phyloP scores from a whole-genome alignment of 108 stramenopile species.

The Mediolabrus comicus region DNA sequence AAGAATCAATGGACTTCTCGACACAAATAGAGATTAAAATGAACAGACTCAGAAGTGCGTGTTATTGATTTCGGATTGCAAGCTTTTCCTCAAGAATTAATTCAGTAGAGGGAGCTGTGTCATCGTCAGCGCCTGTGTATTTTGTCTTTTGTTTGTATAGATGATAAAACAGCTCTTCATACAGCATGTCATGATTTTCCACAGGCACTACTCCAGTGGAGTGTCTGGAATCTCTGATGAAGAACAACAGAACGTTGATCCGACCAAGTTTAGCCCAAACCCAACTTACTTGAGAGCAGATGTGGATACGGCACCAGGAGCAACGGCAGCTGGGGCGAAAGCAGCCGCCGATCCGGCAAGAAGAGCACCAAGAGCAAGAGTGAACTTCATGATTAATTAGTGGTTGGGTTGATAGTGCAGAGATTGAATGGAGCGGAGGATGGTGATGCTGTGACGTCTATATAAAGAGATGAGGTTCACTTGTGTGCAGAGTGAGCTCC shows the following conservation, averaged over 20 bases:
- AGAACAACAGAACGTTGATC: background rate
- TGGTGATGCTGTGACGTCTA: background rate
- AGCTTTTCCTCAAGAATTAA: conserved; percentile 35
- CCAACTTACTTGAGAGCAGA: conserved; percentile 38
- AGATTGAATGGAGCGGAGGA: background rate
- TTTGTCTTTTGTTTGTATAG: background rate
- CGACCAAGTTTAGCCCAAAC: background rate
- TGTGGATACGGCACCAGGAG: conserved; percentile 28
- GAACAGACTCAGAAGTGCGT: conserved; percentile 45
- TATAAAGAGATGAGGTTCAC: too few relatives aligned
- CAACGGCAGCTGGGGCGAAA: conserved; percentile 61
- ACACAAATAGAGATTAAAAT: background rate
- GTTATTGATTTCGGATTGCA: conserved; percentile 50
- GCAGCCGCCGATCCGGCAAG: conserved; percentile 74
- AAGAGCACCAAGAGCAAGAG: conserved; percentile 62
- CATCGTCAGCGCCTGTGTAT: conserved; percentile 36
- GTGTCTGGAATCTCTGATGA: background rate
- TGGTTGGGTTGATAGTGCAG: conserved; percentile 1
- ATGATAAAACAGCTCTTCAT: background rate
- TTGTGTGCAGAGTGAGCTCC: too few relatives aligned
- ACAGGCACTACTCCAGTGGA: background rate
- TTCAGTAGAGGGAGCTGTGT: conserved; percentile 50
- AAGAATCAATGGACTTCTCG: background rate
- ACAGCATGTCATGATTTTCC: too few relatives aligned
- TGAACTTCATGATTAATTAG: conserved; percentile 75